Conservation (phyloP, 2,329 filamentous ascomycete species). For the Aspergillus spinulosporus region DNA sequence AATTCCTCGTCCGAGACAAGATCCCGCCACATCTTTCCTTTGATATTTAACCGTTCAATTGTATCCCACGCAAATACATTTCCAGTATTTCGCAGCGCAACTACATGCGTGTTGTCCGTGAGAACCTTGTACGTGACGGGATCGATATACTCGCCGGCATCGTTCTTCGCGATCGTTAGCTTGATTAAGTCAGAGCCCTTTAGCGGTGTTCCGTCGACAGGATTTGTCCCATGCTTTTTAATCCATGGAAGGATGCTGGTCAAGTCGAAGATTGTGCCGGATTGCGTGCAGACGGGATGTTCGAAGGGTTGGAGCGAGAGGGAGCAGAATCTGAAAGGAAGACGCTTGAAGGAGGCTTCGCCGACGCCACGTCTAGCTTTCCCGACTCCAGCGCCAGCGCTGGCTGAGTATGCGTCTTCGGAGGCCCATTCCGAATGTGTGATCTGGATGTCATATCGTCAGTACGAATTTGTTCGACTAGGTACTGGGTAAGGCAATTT, state of each 20-base stretch:
- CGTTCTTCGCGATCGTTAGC: conserved; percentile 88
- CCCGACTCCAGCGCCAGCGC: conserved; percentile 66
- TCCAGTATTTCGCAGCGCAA: conserved; percentile 79
- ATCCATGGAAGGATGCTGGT: conserved; percentile 94
- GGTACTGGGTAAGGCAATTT: neutral
- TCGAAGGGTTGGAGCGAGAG: conserved; percentile 92
- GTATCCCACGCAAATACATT: conserved; percentile 98
- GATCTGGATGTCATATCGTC: conserved; percentile 55
- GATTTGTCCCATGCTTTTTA: conserved; percentile 89
- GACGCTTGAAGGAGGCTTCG: conserved; percentile 73
- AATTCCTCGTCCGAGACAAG: conserved; percentile 86
- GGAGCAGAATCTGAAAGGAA: conserved; percentile 98
- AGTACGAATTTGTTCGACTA: conserved; percentile 18
- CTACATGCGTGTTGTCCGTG: conserved; percentile 96
- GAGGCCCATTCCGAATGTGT: conserved; percentile 98
- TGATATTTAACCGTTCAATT: conserved; percentile 91
- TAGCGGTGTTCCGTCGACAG: conserved; percentile 77
- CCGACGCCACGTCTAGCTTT: conserved; percentile 53
- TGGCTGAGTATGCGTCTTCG: conserved; percentile 82
- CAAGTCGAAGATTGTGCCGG: conserved; percentile 90
- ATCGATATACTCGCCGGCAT: conserved; percentile 87
- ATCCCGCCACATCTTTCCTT: conserved; percentile 93
- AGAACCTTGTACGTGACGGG: conserved; percentile 97
- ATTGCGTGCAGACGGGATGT: conserved; percentile 85
- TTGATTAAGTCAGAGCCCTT: conserved; percentile 82